A percentile compares a stretch with the other conserved stretches of the same genome.
phyloP scores from a whole-genome alignment of 83 land plant genomes.

The Thuja plicata region DNA sequence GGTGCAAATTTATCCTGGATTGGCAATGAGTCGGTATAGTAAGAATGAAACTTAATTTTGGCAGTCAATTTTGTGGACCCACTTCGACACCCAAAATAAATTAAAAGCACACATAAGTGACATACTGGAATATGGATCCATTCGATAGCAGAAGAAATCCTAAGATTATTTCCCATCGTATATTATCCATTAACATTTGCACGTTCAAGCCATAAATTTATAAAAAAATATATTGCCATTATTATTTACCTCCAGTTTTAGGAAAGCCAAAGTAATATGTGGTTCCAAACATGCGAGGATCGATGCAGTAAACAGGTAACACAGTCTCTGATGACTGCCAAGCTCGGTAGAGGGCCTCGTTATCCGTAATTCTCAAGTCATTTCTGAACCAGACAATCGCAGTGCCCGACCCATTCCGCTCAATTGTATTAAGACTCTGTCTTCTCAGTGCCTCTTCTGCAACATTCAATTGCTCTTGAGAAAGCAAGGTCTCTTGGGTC shows the following conservation, averaged over 20 bases:
- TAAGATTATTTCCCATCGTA: neutral
- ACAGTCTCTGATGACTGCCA: conserved; percentile 75
- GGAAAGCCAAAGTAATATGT: conserved; percentile 90
- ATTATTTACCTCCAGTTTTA: conserved; percentile 92
- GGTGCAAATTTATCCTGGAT: neutral
- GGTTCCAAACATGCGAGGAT: conserved; percentile 77
- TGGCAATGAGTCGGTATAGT: neutral
- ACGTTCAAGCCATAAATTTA: neutral
- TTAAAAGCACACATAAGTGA: neutral
- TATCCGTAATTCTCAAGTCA: conserved; percentile 85
- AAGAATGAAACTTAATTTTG: neutral
- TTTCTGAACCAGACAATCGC: conserved; percentile 94
- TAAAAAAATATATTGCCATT: neutral
- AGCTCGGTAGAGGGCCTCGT: conserved; percentile 79
- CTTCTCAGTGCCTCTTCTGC: conserved; percentile 33
- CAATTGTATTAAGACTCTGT: conserved; percentile 19
- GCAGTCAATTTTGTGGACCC: neutral
- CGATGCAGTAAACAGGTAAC: conserved; percentile 88
- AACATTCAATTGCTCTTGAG: neutral
- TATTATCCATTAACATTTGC: neutral
- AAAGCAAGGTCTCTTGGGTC: neutral
- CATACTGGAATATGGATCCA: neutral
- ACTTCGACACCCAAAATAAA: neutral
- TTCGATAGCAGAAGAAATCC: neutral
- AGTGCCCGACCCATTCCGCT: conserved; percentile 58